These are phyloP conservation scores for Albatrellus sp. DNA, from an alignment of 1,284 basidiomycete genomes.

Conservation along the genomic window DNA sequence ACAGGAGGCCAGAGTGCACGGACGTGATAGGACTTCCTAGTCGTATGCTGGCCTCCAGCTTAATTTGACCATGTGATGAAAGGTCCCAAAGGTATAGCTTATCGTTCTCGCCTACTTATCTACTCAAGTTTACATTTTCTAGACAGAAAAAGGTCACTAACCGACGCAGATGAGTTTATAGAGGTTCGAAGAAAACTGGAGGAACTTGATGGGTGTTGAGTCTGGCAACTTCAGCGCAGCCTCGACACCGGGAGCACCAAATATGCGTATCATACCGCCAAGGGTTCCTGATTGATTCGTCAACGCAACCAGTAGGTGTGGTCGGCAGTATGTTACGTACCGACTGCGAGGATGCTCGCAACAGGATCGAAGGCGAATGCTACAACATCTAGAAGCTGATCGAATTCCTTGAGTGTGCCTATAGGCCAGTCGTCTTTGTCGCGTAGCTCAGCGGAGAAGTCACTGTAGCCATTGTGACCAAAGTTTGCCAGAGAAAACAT, in stretches of 20 bases:
- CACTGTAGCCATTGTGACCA: slow-evolving; percentile 15
- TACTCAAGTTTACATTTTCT: neutral
- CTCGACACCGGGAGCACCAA: slow-evolving; percentile 55
- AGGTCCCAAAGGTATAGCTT: slow-evolving; percentile 64
- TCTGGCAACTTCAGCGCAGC: slow-evolving; percentile 34
- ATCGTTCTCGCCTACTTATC: slow-evolving; percentile 45
- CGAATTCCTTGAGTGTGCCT: slow-evolving; percentile 32
- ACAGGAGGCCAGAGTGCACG: slow-evolving; percentile 8
- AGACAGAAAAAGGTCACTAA: slow-evolving; percentile 18
- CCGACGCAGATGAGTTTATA: slow-evolving; percentile 55
- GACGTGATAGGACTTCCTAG: slow-evolving; percentile 39
- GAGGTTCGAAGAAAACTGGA: slow-evolving; percentile 48
- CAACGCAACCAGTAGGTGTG: neutral
- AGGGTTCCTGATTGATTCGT: slow-evolving; percentile 36
- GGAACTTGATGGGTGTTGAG: slow-evolving; percentile 36
- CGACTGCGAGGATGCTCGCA: slow-evolving; percentile 61
- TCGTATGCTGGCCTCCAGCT: slow-evolving; percentile 36
- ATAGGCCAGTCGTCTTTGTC: slow-evolving; percentile 47
- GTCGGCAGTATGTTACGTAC: slow-evolving; percentile 20
- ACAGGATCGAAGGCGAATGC: slow-evolving; percentile 62
- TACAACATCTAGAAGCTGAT: slow-evolving; percentile 44
- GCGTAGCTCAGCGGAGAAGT: slow-evolving; percentile 43
- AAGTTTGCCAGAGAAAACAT: slow-evolving; percentile 7
- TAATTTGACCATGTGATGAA: slow-evolving; percentile 37
- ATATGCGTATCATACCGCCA: slow-evolving; percentile 45